These are phyloP conservation scores for Pneumocystis murina DNA, from an alignment of 1,139 yeast genomes.

Conservation along the genomic window DNA sequence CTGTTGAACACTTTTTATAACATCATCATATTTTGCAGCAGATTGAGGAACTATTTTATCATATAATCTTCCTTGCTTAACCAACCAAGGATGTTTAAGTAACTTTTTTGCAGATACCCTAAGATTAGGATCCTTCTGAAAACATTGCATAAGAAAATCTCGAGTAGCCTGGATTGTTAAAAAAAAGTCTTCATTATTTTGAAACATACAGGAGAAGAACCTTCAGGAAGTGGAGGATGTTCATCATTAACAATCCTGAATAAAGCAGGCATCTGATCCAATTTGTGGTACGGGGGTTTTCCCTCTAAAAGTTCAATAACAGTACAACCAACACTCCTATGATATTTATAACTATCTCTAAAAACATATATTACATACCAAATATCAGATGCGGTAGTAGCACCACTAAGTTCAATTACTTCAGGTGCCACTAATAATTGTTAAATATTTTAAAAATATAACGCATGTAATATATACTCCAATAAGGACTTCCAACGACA, in stretches of 20 bases:
- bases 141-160: slow-evolving; percentile 61
- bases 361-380: slow-evolving; percentile 17
- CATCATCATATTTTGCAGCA: slow-evolving; percentile 20
- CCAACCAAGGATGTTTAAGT: slow-evolving; percentile 49
- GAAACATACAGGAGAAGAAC: slow-evolving; percentile 29
- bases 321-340: slow-evolving; percentile 94
- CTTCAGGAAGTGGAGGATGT: slow-evolving; percentile 61
- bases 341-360: not conserved
- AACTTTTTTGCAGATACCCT: slow-evolving; percentile 45
- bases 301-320: slow-evolving; percentile 75
- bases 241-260: slow-evolving; percentile 86
- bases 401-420: slow-evolving; percentile 62
- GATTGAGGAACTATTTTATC: slow-evolving; percentile 4
- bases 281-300: slow-evolving; percentile 71
- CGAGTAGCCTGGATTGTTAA: slow-evolving; percentile 15
- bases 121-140: slow-evolving; percentile 55
- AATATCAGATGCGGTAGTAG: slow-evolving; percentile 60
- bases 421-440: slow-evolving; percentile 51
- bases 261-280: slow-evolving; percentile 73
- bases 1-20: slow-evolving; percentile 22
- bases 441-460: not conserved
- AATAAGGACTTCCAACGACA: slow-evolving; percentile 57
- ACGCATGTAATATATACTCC: slow-evolving; percentile 29
- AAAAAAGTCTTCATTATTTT: not conserved
- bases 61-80: slow-evolving; percentile 16